These are phyloP conservation scores for Byssothecium circinans DNA, from an alignment of 2,329 filamentous ascomycete species.

Conservation along the genomic window DNA sequence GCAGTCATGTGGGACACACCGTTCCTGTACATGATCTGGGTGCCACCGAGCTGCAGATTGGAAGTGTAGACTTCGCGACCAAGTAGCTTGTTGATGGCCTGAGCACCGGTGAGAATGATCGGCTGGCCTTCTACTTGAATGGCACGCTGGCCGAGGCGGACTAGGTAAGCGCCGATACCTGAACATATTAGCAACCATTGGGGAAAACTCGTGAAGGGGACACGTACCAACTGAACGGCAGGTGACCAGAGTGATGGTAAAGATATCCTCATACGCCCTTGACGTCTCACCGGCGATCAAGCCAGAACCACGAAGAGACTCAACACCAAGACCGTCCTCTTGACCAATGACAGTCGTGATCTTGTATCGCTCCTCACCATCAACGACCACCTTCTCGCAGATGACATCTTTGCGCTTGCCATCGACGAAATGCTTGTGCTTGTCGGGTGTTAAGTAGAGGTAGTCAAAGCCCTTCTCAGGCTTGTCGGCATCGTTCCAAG, in stretches of 20 bases:
- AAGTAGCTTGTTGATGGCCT: constrained; percentile 95
- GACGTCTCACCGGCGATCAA: constrained; percentile 97
- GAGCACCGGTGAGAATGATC: constrained; percentile 96
- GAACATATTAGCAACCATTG: constrained; percentile 37
- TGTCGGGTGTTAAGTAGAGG: constrained; percentile 85
- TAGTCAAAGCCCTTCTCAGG: constrained; percentile 95
- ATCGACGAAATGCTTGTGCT: constrained; percentile 84
- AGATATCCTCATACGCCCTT: constrained; percentile 97
- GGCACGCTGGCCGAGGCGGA: constrained; percentile 95
- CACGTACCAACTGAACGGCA: constrained; percentile 87
- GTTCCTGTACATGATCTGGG: constrained; percentile 99
- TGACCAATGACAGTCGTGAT: constrained; percentile 91
- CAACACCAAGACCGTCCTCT: constrained; percentile 95
- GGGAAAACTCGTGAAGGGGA: neutral
- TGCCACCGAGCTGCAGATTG: constrained; percentile 97
- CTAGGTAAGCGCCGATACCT: constrained; percentile 97
- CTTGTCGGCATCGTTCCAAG: constrained; percentile 83
- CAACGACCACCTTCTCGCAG: constrained; percentile 82
- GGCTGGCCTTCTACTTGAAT: constrained; percentile 99
- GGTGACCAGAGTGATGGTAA: constrained; percentile 95
- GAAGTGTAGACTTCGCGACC: constrained; percentile 98
- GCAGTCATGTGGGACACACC: constrained; percentile 99
- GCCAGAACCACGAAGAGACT: constrained; percentile 95
- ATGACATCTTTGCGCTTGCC: constrained; percentile 75
- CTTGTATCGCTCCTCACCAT: constrained; percentile 88